These are phyloP conservation scores for Dactylonectria estremocensis DNA, from an alignment of 2,329 filamentous ascomycete species.

Conservation along the genomic window DNA sequence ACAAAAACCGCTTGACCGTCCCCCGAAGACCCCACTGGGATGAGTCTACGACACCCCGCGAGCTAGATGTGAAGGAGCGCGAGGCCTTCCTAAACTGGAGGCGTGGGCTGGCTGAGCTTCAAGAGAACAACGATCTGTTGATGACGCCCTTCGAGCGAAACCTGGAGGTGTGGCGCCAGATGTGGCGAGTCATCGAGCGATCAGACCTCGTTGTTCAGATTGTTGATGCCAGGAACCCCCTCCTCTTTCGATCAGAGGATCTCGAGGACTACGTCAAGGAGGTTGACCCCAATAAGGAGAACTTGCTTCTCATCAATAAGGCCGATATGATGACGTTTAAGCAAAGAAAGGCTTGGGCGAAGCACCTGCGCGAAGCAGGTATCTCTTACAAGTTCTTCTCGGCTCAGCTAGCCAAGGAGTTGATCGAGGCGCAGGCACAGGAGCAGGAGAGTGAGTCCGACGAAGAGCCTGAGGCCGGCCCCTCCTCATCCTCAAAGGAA, in stretches of 20 bases:
- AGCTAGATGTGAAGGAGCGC: constrained; percentile 85
- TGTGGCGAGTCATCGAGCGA: constrained; percentile 98
- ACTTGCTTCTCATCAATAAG: constrained; percentile 96
- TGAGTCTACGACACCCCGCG: constrained; percentile 83
- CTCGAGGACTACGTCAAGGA: constrained; percentile 95
- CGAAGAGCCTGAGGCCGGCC: constrained; percentile 49
- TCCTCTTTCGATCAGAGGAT: constrained; percentile 95
- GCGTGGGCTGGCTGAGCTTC: constrained; percentile 89
- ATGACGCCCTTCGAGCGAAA: constrained; percentile 99
- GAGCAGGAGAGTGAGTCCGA: constrained; percentile 60
- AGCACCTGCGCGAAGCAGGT: constrained; percentile 83
- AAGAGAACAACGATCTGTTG: constrained; percentile 93
- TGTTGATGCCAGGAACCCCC: constrained; percentile 94
- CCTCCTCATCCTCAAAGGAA: constrained; percentile 33
- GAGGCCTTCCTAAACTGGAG: constrained; percentile 90
- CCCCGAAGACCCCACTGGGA: constrained; percentile 94
- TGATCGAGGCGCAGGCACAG: constrained; percentile 80
- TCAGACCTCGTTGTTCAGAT: constrained; percentile 98
- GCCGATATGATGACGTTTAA: constrained; percentile 97
- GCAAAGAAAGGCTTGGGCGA: constrained; percentile 88
- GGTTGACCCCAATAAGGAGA: constrained; percentile 89
- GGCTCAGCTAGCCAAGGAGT: constrained; percentile 89
- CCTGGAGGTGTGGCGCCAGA: constrained; percentile 95
- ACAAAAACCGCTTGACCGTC: constrained; percentile 86
- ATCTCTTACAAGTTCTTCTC: constrained; percentile 98